Conservation (phyloP, 108 stramenopile species). For the Mediolabrus comicus region DNA sequence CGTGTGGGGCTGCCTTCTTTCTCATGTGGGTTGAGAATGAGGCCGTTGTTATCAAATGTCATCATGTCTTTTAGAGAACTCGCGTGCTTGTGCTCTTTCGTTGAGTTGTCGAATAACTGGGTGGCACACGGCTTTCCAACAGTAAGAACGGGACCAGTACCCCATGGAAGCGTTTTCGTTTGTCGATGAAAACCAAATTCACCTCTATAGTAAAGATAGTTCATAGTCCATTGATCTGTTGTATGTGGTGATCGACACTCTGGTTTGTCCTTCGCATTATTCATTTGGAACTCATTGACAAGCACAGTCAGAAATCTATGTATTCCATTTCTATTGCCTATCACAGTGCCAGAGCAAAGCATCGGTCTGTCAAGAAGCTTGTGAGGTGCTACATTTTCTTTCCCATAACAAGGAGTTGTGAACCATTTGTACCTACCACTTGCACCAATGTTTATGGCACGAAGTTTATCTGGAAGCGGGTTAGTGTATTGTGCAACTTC, state of each 20-base stretch:
- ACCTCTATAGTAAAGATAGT: constrained; percentile 71
- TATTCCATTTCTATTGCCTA: constrained; percentile 67
- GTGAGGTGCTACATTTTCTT: constrained; percentile 28
- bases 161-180: constrained; percentile 43
- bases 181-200: constrained; percentile 31
- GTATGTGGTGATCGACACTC: constrained; percentile 55
- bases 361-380: constrained; percentile 65
- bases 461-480: constrained; percentile 19
- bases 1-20: constrained; percentile 12
- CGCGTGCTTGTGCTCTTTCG: neutral
- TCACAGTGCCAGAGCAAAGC: constrained; percentile 77
- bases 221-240: constrained; percentile 80
- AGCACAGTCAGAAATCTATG: constrained; percentile 62
- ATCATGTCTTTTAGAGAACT: constrained; percentile 38
- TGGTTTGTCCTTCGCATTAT: constrained; percentile 38
- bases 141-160: constrained; percentile 47
- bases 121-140: constrained; percentile 41
- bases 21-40: constrained; percentile 45
- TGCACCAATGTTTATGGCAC: constrained; percentile 36
- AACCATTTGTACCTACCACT: constrained; percentile 18
- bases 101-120: neutral
- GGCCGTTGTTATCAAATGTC: constrained; percentile 14
- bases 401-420: constrained; percentile 35
- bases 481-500: constrained; percentile 52
- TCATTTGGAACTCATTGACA: constrained; percentile 63